Evolutionary conservation across 1,284 basidiomycete genomes (phyloP), one percentile per base, ranked within the genome.

Genomic region (Ganoderma multipileum): DNA sequence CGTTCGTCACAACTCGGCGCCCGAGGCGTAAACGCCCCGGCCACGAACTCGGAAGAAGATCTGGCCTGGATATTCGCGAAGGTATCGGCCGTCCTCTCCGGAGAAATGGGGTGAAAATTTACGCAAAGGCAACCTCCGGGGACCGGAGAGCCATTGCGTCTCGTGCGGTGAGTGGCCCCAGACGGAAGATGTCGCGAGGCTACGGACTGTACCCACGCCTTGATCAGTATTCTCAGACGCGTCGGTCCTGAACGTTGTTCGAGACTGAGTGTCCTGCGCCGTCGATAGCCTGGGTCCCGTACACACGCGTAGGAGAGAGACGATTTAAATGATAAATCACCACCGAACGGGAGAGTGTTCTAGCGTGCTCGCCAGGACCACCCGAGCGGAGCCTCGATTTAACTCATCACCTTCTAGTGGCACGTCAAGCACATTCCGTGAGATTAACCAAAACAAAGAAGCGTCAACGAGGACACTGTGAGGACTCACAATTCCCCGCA

Each of bases 91-190:
- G 57, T 44, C 57, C 57, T 52, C 23, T n/a, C 28, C 64, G 57
- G 64, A 60, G 36, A 30, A 65, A 52, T 65, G 64, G 64, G 47
- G 33, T n/a, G 18, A 42, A 38, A 23, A 38, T 58, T 58, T 38
- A 14, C 20, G 18, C n/a, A 3, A 1, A n/a, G 1, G 5, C 55
- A 58, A 58, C 20, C 52, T 55, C 30, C 55, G 55, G 55, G 20
- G 16, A 58, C 55, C 47, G 23, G 47, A 50, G 4, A 54, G 14
- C 52, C 55, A 4, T n/a, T n/a, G 33, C 18, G 23, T 9, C 5
- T 30, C 33, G 33, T n/a, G 20, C 55, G 33, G 55, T 38, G 55
- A 58, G 3, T 6, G 8, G 8, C 8, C 38, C 30, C 55, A 20
- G n/a, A 38, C 30, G 33, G 38, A 36, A 33, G 30, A 57, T 54